Conservation (phyloP, 2,329 filamentous ascomycete species). For the Beauveria sp. region DNA sequence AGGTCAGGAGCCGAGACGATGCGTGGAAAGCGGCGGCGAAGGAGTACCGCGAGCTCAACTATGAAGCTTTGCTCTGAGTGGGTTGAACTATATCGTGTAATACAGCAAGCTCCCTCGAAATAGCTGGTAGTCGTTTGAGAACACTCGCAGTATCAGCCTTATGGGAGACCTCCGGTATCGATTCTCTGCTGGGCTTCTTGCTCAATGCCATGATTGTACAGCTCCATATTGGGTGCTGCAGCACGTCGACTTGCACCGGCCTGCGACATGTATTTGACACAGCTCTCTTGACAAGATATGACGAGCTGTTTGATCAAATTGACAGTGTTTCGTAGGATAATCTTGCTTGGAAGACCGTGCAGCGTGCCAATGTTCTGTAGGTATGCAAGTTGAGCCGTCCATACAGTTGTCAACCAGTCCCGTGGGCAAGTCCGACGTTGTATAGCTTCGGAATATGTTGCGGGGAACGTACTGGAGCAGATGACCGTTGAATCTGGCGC, state of each 20-base stretch:
- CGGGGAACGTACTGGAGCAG: constrained; percentile 7
- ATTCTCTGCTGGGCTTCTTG: no score
- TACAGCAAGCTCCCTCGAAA: no score
- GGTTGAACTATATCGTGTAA: no score
- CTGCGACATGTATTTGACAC: neutral
- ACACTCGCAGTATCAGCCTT: no score
- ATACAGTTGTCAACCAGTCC: constrained; percentile 43
- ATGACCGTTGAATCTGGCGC: neutral
- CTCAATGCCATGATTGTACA: neutral
- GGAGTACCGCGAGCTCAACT: constrained; percentile 5
- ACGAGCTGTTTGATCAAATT: constrained; percentile 20
- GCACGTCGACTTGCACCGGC: neutral
- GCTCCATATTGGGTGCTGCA: neutral
- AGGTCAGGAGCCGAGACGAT: constrained; percentile 18
- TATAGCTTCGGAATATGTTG: constrained; percentile 19
- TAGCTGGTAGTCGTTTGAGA: no score
- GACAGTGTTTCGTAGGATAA: constrained; percentile 42
- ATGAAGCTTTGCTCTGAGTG: neutral
- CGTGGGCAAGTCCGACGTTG: constrained; percentile 40
- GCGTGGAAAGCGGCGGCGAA: constrained; percentile 14
- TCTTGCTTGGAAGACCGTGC: constrained; percentile 51
- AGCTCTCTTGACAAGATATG: neutral
- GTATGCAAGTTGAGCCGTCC: constrained; percentile 47
- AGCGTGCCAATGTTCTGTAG: constrained; percentile 53
- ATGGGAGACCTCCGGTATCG: no score